Conservation (phyloP, 1,284 basidiomycete species). For the Melampsora larici-populina region DNA sequence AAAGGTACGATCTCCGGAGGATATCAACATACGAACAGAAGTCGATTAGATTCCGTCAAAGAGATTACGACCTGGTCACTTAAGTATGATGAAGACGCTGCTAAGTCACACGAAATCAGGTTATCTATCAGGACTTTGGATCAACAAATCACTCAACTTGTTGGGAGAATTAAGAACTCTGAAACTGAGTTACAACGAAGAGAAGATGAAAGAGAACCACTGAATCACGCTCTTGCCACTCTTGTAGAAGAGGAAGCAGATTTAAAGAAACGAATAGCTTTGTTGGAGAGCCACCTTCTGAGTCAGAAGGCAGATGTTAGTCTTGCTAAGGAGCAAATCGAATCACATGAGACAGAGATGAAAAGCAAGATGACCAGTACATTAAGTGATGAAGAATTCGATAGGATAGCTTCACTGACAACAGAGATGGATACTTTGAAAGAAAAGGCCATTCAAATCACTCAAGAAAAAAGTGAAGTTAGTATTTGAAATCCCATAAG, state of each 20-base stretch:
- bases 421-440: slow-evolving; percentile 72
- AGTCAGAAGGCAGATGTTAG: slow-evolving; percentile 66
- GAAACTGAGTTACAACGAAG: slow-evolving; percentile 70
- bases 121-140: slow-evolving; percentile 68
- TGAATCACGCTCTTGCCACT: slow-evolving; percentile 65
- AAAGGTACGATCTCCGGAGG: slow-evolving; percentile 95
- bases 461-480: slow-evolving; percentile 70
- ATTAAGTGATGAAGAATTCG: slow-evolving; percentile 70
- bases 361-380: slow-evolving; percentile 70
- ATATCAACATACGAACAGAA: slow-evolving; percentile 85
- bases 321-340: slow-evolving; percentile 55
- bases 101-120: slow-evolving; percentile 70
- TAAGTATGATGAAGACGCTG: slow-evolving; percentile 67
- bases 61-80: slow-evolving; percentile 71
- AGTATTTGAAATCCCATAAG: slow-evolving; percentile 47
- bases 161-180: slow-evolving; percentile 70
- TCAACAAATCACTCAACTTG: slow-evolving; percentile 76
- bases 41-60: slow-evolving; percentile 82
- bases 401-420: slow-evolving; percentile 66
- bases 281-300: slow-evolving; percentile 66
- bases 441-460: slow-evolving; percentile 67
- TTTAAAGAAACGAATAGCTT: slow-evolving; percentile 63
- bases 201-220: slow-evolving; percentile 65
- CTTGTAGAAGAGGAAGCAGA: slow-evolving; percentile 71
- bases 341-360: slow-evolving; percentile 70